Base-by-base conservation (phyloP, 805 yeast species). In the Jamesozyma spencerorum region DNA sequence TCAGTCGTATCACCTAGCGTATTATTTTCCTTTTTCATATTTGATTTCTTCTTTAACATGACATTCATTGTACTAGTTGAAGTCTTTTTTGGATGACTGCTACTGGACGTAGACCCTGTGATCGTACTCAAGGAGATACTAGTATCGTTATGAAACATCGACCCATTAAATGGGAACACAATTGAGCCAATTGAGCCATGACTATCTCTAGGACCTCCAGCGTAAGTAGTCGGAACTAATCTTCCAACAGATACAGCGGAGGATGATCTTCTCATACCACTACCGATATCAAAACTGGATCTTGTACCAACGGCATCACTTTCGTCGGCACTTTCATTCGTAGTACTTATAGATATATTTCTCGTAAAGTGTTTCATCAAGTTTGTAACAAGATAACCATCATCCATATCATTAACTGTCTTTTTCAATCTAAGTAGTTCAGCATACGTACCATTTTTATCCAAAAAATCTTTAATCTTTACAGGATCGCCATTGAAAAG, bases 331-430 rank as follows among this genome's bases (percentile, higher is more conserved):
- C 54, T 56, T 22, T 53, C 53, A 3, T 50, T 49, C 29, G 43
- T 43, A 7, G 60, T 54, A 17, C 55, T 51, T 1, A 46, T 33
- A 7, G 59, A 55, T 26, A 47, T 40, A 15, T 58, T 62, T 42
- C 62, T 65, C 18, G 69, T 60, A 2, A 75, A 68, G 41, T 72
- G 71, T 53, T 71, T 69, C 49, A 79, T 59, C 24, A 79, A 55
- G 0, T 70, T 67, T 31, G 75, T 49, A 57, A 80, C 84, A 55
- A 79, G 58, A 48, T 71, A 70, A 1, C 85, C 86, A 55, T 79
- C 81, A 55, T 81, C 85, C 34, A 77, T 71, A 6, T 78, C 72
- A 43, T 71, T 72, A 53, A 79, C 60, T 22, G 76, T 72, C 11
- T 69, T 69, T 42, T 77, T 78, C 45, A 77, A 71, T 39, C 71